Evolutionary conservation across 2,329 filamentous ascomycete genomes (phyloP), one percentile per base, ranked within the genome.

Genomic region (Sporothrix pallida): DNA sequence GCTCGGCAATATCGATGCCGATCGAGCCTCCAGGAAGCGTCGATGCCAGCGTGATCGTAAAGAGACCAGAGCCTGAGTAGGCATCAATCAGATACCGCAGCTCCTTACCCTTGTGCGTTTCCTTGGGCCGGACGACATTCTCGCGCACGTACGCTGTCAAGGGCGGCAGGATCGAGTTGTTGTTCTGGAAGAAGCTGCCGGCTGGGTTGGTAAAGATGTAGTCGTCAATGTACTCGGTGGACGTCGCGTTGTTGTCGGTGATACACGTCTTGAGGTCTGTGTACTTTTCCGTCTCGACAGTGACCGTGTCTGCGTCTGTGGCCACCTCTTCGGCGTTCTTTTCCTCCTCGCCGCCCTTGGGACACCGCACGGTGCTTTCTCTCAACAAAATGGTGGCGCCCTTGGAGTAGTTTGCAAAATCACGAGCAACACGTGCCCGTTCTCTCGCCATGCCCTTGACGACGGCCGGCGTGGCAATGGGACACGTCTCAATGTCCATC

Each of bases 131-230:
- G 1, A 95, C 86, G 79, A 95, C 92, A 81, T 92, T 89, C 52
- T 92, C 87, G 76, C 94, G 92, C 80, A 98, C 93, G 84, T 97
- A 97, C 77, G 90, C 87, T 15, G 94, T 97, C 83, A 98, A 97
- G 17, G 86, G 84, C 44, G 93, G 90, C 31, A 99, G 91, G 83
- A 99, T 98, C 72, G 94, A 97, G 86, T 98, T 98, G 88, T 99
- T 99, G 87, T 99, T 99, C 81, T 99, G 96, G 88, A 99, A 99
- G 85, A 99, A 99, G 71, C 93, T 90, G 74, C 95, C 95, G 12
- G 96, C 96, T 2, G 93, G 93, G 84, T 97, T 98, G 81, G 91
- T 91, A 84, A 99, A 97, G 79, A 91, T 86, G 84, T 92, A 96
- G 81, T 90, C 84, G 79, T 92, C 93, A 76, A 99, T 89, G 83